Conservation (phyloP, 305 asterid genomes). For the Salvia sclarea region DNA sequence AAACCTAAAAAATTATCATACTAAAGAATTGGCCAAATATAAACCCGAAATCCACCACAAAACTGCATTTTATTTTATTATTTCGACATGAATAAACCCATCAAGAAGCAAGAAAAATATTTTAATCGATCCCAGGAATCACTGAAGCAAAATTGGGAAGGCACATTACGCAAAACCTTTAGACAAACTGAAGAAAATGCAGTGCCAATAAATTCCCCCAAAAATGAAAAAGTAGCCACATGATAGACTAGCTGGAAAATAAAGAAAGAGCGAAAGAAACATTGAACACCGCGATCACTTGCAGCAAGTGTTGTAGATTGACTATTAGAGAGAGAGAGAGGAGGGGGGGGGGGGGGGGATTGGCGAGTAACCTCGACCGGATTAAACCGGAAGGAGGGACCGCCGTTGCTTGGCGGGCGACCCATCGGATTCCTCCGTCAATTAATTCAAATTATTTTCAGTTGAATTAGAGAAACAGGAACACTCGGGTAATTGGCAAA, state of each 20-base stretch:
- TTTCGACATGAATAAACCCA: not conserved
- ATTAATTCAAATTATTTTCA: not conserved
- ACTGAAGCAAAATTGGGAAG: not conserved
- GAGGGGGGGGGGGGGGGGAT: conserved; percentile 23
- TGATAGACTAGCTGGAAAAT: not conserved
- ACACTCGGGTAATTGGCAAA: not conserved
- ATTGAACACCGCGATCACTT: not conserved
- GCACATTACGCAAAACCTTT: not conserved
- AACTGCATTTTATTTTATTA: not conserved
- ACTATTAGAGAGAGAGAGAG: not conserved
- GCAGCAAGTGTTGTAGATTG: not conserved
- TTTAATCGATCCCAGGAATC: conserved; percentile 1
- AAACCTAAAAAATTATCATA: too few species aligned
- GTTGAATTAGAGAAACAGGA: not conserved
- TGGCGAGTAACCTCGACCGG: conserved; percentile 61
- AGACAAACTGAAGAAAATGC: not conserved
- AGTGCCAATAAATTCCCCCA: not conserved
- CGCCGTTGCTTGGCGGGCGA: conserved; percentile 93
- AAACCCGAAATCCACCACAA: not conserved
- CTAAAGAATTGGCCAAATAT: not conserved
- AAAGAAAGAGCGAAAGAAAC: too few species aligned
- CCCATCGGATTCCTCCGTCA: conserved; percentile 60
- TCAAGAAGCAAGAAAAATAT: not conserved
- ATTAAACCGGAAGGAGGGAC: conserved; percentile 90
- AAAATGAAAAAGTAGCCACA: not conserved